These are phyloP conservation scores for Neotropicomus parvogracilis DNA, from an alignment of 1,284 basidiomycete species.

Conservation along the genomic window DNA sequence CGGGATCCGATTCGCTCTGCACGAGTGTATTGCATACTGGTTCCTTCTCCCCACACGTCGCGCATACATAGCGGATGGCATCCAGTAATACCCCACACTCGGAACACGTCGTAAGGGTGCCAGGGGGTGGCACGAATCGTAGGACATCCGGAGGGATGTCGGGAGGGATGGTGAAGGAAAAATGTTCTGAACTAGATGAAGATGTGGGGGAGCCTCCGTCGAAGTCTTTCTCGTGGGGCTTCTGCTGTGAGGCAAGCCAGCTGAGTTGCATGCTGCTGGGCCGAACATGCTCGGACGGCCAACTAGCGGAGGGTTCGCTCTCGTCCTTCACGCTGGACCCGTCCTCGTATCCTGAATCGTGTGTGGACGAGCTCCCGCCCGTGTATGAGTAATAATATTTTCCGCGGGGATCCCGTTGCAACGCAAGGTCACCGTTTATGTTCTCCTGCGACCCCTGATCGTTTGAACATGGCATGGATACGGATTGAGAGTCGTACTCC, in stretches of 20 bases:
- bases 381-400: conserved; percentile 75
- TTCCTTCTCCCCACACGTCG: conserved; percentile 76
- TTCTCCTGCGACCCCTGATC: conserved; percentile 34
- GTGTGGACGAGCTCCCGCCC: conserved; percentile 45
- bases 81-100: conserved; percentile 72
- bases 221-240: conserved; percentile 21
- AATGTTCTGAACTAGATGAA: conserved; percentile 32
- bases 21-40: conserved; percentile 29
- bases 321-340: conserved; percentile 36
- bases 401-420: conserved; percentile 63
- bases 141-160: conserved; percentile 53
- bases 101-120: conserved; percentile 78
- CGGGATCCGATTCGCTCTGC: conserved; percentile 10
- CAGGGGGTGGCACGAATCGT: conserved; percentile 57
- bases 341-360: conserved; percentile 53
- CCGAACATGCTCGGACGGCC: conserved; percentile 34
- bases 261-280: conserved; percentile 61
- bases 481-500: conserved; percentile 48
- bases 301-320: conserved; percentile 23
- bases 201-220: conserved; percentile 16
- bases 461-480: conserved; percentile 34
- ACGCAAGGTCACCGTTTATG: conserved; percentile 56
- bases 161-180: conserved; percentile 33
- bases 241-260: conserved; percentile 55
- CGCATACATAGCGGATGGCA: conserved; percentile 81